Evolutionary conservation across 495 filamentous ascomycete genomes (phyloP).

Genomic region (Diplogelasinospora grovesii): DNA sequence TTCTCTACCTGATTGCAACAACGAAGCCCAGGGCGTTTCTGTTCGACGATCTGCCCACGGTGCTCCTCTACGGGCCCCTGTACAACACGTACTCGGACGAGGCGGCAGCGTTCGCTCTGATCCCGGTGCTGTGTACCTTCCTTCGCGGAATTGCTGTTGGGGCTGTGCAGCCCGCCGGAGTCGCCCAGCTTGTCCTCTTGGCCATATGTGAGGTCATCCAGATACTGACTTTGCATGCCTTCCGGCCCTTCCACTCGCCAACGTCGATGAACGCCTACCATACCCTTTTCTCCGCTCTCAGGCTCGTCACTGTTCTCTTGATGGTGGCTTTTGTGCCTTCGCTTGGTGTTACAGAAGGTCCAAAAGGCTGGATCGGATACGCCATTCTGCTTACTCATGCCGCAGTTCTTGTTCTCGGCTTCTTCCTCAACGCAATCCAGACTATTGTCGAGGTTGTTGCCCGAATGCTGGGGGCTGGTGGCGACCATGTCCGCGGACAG

Average conservation of each 20-base stretch:
- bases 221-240: constrained; percentile 79
- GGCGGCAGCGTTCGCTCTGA: constrained; percentile 71
- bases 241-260: constrained; percentile 79
- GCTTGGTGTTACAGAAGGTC: constrained; percentile 63
- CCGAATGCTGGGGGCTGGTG: constrained; percentile 71
- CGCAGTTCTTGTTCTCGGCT: constrained; percentile 82
- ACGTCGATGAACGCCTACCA: constrained; percentile 99
- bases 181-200: constrained; percentile 83
- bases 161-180: constrained; percentile 85
- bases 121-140: constrained; percentile 77
- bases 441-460: constrained; percentile 83
- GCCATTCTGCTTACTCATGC: constrained; percentile 82
- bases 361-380: constrained; percentile 94
- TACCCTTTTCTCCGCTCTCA: constrained; percentile 69
- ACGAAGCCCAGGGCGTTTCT: constrained; percentile 78
- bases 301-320: constrained; percentile 72
- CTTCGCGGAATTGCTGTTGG: constrained; percentile 86
- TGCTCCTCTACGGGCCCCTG: constrained; percentile 86
- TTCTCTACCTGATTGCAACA: constrained; percentile 68
- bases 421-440: constrained; percentile 86
- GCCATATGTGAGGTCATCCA: constrained; percentile 91
- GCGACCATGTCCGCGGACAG: constrained; percentile 59
- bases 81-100: constrained; percentile 98
- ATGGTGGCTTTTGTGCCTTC: constrained; percentile 84
- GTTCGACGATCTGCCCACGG: constrained; percentile 87